phyloP scores from a whole-genome alignment of 768 basidiomycete species.

The Guyanaporus albipodus region DNA sequence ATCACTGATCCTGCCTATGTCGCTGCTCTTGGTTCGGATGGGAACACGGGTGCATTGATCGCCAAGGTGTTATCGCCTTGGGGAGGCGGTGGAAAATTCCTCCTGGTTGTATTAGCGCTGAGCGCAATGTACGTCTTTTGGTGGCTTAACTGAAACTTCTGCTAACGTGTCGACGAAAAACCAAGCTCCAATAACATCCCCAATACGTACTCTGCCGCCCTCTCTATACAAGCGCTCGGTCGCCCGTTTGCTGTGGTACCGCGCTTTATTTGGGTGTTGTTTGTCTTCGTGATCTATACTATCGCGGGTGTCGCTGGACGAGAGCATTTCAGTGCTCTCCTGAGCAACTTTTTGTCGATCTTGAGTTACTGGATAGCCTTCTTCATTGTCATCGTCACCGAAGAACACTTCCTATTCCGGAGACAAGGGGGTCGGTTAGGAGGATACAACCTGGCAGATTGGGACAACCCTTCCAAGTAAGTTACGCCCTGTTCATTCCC shows the following conservation, averaged over 20 bases:
- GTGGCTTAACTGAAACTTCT: neutral
- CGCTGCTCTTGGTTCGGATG: constrained; percentile 35
- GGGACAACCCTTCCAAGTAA: constrained; percentile 39
- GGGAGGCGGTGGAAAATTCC: constrained; percentile 40
- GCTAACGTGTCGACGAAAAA: neutral
- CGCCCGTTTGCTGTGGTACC: constrained; percentile 42
- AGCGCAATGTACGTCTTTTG: constrained; percentile 38
- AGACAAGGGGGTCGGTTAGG: constrained; percentile 37
- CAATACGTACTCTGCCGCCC: constrained; percentile 44
- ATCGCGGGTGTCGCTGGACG: constrained; percentile 40
- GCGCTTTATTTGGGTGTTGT: constrained; percentile 43
- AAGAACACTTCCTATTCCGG: constrained; percentile 48
- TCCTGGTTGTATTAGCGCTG: constrained; percentile 40
- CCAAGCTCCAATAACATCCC: constrained; percentile 39
- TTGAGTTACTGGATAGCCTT: constrained; percentile 46
- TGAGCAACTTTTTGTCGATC: constrained; percentile 42
- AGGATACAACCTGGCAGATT: constrained; percentile 50
- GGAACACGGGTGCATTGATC: constrained; percentile 42
- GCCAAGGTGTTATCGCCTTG: constrained; percentile 43
- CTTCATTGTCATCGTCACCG: constrained; percentile 42
- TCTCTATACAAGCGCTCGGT: constrained; percentile 44
- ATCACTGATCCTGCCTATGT: constrained; percentile 39
- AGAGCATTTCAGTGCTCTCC: constrained; percentile 41
- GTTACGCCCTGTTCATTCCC: constrained; percentile 7
- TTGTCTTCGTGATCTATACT: constrained; percentile 38